phyloP scores from a whole-genome alignment of 257 asterid species.

The Verbena officinalis region DNA sequence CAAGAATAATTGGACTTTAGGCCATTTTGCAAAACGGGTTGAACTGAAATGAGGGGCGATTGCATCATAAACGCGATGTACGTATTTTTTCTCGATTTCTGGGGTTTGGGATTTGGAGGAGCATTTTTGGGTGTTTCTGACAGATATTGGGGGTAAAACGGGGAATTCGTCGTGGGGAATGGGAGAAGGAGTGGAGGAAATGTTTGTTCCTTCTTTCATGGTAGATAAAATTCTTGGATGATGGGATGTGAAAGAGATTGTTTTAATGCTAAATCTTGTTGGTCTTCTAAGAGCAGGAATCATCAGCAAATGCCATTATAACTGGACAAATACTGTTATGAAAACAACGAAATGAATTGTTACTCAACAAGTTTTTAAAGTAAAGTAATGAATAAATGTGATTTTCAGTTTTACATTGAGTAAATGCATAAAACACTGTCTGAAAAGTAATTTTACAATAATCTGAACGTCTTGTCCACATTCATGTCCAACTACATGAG shows the following conservation, averaged over 20 bases:
- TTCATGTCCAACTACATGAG: background rate
- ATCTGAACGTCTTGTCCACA: background rate
- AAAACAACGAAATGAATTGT: conserved; percentile 4
- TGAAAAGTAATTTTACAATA: background rate
- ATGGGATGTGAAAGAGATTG: conserved; percentile 3
- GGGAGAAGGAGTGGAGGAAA: conserved; percentile 27
- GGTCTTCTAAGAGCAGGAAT: conserved; percentile 39
- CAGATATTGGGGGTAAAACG: conserved; percentile 48
- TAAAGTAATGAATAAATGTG: background rate
- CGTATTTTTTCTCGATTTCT: conserved; percentile 92
- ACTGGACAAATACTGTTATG: conserved; percentile 23
- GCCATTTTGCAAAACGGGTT: conserved; percentile 97
- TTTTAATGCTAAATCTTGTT: conserved; percentile 25
- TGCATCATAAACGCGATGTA: conserved; percentile 94
- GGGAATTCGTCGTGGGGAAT: conserved; percentile 37
- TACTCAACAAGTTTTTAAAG: conserved; percentile 11
- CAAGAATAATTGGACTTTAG: conserved; percentile 82
- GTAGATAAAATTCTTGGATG: conserved; percentile 35
- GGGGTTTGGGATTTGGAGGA: conserved; percentile 72
- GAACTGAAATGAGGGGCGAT: conserved; percentile 99
- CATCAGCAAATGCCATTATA: conserved; percentile 52
- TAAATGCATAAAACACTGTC: background rate
- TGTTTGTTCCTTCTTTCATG: conserved; percentile 55
- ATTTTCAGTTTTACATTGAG: background rate
- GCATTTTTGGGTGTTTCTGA: conserved; percentile 33